Percentiles rank a stretch among this genome's conserved stretches.
phyloP scores from a whole-genome alignment of 164 flowering plant genomes.

The Aristolochia californica region DNA sequence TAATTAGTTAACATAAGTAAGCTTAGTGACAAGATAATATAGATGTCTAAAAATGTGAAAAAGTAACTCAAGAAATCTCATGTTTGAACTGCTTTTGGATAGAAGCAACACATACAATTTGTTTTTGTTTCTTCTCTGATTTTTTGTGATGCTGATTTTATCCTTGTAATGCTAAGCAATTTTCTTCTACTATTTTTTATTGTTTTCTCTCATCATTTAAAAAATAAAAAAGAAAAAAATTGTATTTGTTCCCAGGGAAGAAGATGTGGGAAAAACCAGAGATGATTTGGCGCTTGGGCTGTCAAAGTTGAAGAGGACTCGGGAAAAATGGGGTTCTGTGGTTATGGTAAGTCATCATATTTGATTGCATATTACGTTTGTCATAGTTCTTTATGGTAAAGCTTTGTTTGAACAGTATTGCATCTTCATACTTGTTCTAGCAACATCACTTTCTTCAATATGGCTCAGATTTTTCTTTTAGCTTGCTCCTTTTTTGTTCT shows the following conservation, averaged over 20 bases:
- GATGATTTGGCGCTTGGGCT: slow-evolving; percentile 32
- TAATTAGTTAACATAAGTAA: no score
- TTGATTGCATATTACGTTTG: neutral
- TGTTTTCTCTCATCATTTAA: neutral
- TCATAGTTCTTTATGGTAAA: neutral
- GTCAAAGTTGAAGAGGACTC: slow-evolving; percentile 38
- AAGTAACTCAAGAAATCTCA: neutral
- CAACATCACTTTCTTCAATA: neutral
- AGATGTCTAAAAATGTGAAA: neutral
- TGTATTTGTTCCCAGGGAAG: slow-evolving; percentile 14
- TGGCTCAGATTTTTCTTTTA: no score
- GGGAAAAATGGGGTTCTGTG: slow-evolving; percentile 44
- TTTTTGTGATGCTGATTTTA: no score
- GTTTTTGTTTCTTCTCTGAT: no score
- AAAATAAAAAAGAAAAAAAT: no score
- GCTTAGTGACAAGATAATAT: neutral
- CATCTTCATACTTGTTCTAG: neutral
- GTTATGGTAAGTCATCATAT: slow-evolving; percentile 39
- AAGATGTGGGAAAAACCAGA: slow-evolving; percentile 13
- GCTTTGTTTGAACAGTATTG: neutral
- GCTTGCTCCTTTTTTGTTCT: no score
- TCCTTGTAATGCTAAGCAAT: neutral
- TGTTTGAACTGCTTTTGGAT: no score
- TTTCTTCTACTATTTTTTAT: neutral
- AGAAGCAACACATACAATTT: no score